These are phyloP conservation scores for Cornus controversa DNA, from an alignment of 148 eudicot genomes.

Conservation along the genomic window DNA sequence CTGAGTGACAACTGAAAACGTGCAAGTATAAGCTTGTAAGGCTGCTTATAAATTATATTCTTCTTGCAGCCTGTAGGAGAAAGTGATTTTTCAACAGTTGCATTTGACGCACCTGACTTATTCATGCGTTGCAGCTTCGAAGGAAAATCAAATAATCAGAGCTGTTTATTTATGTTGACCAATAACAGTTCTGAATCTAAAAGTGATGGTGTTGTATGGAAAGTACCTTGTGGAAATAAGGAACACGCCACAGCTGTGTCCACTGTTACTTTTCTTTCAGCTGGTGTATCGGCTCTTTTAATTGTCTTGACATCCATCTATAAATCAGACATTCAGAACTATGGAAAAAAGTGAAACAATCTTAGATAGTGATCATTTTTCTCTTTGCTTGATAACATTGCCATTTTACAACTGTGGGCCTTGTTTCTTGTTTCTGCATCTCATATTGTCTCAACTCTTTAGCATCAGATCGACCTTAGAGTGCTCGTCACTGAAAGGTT, in stretches of 20 bases:
- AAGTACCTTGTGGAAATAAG: conserved; percentile 65
- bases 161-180: conserved; percentile 37
- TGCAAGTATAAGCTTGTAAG: background rate
- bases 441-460: background rate
- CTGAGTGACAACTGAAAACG: background rate
- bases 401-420: too few species aligned
- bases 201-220: conserved; percentile 43
- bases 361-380: conserved; percentile 7
- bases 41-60: background rate
- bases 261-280: conserved; percentile 60
- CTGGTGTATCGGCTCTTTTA: conserved; percentile 47
- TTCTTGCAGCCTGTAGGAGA: conserved; percentile 59
- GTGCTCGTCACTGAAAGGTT: too few species aligned
- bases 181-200: conserved; percentile 10
- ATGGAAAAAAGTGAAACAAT: conserved; percentile 21
- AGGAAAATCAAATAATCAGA: conserved; percentile 18
- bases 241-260: conserved; percentile 60
- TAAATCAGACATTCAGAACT: conserved; percentile 22
- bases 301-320: conserved; percentile 50
- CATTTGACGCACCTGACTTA: conserved; percentile 62
- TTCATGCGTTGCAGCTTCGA: conserved; percentile 41
- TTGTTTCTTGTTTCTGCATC: too few species aligned
- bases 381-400: background rate
- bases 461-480: background rate
- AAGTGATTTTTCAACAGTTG: conserved; percentile 52